phyloP scores from a whole-genome alignment of 345 rosid genomes.

The Gossypium ekmanianum region DNA sequence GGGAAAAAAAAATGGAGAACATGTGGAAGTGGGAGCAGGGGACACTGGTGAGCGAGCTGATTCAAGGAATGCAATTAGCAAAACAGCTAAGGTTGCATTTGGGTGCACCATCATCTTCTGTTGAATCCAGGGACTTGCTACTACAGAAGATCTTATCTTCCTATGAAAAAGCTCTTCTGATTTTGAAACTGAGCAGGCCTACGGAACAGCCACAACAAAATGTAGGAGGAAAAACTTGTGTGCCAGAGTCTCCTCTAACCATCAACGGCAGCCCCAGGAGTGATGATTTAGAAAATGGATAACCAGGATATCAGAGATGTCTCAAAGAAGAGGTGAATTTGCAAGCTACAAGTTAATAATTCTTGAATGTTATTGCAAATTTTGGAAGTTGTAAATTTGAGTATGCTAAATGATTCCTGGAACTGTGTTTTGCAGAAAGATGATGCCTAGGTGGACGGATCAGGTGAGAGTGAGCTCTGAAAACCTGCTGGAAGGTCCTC shows the following conservation, averaged over 20 bases:
- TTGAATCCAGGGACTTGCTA: slow-evolving; percentile 40
- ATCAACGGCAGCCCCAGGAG: slow-evolving; percentile 65
- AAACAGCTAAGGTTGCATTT: slow-evolving; percentile 49
- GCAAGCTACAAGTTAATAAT: not conserved
- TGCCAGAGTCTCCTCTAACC: slow-evolving; percentile 57
- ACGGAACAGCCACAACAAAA: slow-evolving; percentile 26
- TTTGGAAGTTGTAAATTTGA: not conserved
- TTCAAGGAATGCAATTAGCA: slow-evolving; percentile 50
- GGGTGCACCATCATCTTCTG: slow-evolving; percentile 29
- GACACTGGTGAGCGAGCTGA: slow-evolving; percentile 48
- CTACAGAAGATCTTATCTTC: slow-evolving; percentile 55
- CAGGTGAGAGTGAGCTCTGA: slow-evolving; percentile 60
- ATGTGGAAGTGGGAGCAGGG: slow-evolving; percentile 46
- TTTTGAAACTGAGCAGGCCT: slow-evolving; percentile 40
- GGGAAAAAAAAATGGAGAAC: slow-evolving; percentile 20
- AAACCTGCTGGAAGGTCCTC: slow-evolving; percentile 61
- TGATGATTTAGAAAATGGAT: slow-evolving; percentile 46
- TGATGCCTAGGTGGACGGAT: slow-evolving; percentile 58
- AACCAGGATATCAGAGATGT: slow-evolving; percentile 36
- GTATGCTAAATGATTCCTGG: not conserved
- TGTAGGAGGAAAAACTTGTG: slow-evolving; percentile 15
- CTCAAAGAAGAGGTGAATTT: slow-evolving; percentile 67
- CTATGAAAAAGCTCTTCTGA: slow-evolving; percentile 57
- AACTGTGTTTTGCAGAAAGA: slow-evolving; percentile 36
- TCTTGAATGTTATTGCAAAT: slow-evolving; percentile 2